Evolutionary conservation across 169 alveolate species (phyloP), one percentile per base, ranked within the genome.

Genomic region (Pseudocohnilembus persalinus): DNA sequence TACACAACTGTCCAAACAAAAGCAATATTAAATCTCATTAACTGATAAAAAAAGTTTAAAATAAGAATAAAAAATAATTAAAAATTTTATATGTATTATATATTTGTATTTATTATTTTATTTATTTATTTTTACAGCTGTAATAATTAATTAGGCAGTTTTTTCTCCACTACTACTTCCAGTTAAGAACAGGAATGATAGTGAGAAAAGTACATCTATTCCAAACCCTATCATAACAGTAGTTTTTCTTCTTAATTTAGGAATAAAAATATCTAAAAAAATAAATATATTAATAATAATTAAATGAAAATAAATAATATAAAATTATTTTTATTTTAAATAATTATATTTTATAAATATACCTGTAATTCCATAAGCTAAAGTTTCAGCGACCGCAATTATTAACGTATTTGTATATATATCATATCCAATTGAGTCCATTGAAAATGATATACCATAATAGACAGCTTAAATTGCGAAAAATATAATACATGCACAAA

Each of bases 401-500:
- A 86, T 82, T 11, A 73, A 64, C 24, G 78, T 77, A 63, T 77
- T 86, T 26, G 75, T 74, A 68, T 80, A 86, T 73, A 86, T 73
- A 28, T 74, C 68, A 30, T 64, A 30, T 28, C 90, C 90, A 0
- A 86, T 49, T 63, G 33, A 80, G 64, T 76, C 83, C 35, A 83
- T 80, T 27, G 77, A 83, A 64, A 86, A 86, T n/a, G 87, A 79
- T 25, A 86, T 86, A 29, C 90, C 90, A 75, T 86, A 86, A 80
- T 86, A 86, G 31, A 81, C 74, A n/a, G 81, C 26, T 81, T 81
- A 29, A 20, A 86, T 81, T 32, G 81, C 87, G 68, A 86, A 81
- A 76, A 86, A 86, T 49, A 86, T 73, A n/a, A 86, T 74, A 6
- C 78, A 63, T 27, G 87, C 74, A 65, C 84, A 79, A 34, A 80